Conservation (phyloP, 129 eudicot species). For the Saussurea involucrata region DNA sequence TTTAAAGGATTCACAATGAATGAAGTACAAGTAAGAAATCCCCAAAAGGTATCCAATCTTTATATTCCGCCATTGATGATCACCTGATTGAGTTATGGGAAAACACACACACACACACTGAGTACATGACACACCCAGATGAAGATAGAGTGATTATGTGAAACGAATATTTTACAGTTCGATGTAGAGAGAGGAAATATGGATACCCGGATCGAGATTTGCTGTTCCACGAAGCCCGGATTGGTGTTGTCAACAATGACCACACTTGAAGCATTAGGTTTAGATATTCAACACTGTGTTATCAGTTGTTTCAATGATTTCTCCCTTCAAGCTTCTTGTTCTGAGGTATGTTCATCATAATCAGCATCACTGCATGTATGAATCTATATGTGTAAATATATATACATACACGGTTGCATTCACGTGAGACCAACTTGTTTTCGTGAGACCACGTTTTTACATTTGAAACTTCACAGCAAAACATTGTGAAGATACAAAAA, state of each 20-base stretch:
- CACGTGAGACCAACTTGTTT: too few relatives aligned
- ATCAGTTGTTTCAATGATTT: constrained; percentile 81
- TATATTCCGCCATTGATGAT: neutral
- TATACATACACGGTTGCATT: too few relatives aligned
- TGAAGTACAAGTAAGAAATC: constrained; percentile 47
- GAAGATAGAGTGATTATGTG: neutral
- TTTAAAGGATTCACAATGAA: constrained; percentile 49
- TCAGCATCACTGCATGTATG: neutral
- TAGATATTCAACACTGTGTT: constrained; percentile 83
- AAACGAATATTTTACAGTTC: constrained; percentile 39
- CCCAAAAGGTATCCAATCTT: constrained; percentile 58
- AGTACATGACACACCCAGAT: neutral
- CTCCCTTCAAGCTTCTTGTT: constrained; percentile 76
- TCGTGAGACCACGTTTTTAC: too few relatives aligned
- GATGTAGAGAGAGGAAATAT: constrained; percentile 54
- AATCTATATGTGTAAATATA: neutral
- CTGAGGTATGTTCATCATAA: constrained; percentile 46
- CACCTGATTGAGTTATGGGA: neutral
- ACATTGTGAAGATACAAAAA: too few relatives aligned
- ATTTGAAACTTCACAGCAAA: too few relatives aligned
- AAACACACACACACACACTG: neutral
- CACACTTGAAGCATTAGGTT: constrained; percentile 74
- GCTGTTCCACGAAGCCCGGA: constrained; percentile 74
- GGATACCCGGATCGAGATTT: constrained; percentile 62
- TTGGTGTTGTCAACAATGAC: constrained; percentile 58